Conservation (phyloP, 1,139 yeast genomes). For the Nakaseomyces glabratus region DNA sequence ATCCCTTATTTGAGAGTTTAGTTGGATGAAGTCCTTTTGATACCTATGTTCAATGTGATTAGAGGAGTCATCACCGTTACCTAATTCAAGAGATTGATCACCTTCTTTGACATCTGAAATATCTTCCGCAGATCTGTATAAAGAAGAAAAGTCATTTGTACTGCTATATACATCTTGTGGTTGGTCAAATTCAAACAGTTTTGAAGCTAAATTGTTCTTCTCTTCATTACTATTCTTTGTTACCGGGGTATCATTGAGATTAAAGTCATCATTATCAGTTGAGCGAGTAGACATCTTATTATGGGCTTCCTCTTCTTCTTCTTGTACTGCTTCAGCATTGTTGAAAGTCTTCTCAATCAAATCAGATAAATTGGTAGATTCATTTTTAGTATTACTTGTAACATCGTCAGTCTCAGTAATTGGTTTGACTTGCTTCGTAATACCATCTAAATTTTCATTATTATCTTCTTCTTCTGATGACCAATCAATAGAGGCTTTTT, state of each 20-base stretch:
- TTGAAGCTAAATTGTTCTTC: background rate
- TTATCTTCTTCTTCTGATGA: slow-evolving; percentile 68
- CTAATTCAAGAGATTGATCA: background rate
- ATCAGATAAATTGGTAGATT: slow-evolving; percentile 3
- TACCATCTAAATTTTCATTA: slow-evolving; percentile 12
- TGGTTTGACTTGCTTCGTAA: too few species aligned
- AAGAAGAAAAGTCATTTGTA: slow-evolving; percentile 4
- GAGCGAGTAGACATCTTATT: too few species aligned
- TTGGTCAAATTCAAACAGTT: slow-evolving; percentile 2
- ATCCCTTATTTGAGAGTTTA: slow-evolving; percentile 22
- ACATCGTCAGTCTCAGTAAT: too few species aligned
- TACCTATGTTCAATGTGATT: slow-evolving; percentile 7
- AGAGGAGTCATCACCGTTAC: background rate
- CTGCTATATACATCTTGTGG: slow-evolving; percentile 4
- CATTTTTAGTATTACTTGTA: background rate
- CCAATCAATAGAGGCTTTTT: slow-evolving; percentile 73
- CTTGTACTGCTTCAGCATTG: slow-evolving; percentile 1
- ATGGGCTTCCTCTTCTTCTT: slow-evolving; percentile 4
- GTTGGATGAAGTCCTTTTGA: slow-evolving; percentile 13
- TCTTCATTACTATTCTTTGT: too few species aligned
- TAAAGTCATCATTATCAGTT: too few species aligned
- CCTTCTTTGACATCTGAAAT: slow-evolving; percentile 1
- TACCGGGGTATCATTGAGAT: slow-evolving; percentile 1
- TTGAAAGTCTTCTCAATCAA: slow-evolving; percentile 5
- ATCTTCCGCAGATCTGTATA: slow-evolving; percentile 4